Evolutionary conservation across 768 basidiomycete genomes (phyloP).

Genomic region (Pholiota conissans): DNA sequence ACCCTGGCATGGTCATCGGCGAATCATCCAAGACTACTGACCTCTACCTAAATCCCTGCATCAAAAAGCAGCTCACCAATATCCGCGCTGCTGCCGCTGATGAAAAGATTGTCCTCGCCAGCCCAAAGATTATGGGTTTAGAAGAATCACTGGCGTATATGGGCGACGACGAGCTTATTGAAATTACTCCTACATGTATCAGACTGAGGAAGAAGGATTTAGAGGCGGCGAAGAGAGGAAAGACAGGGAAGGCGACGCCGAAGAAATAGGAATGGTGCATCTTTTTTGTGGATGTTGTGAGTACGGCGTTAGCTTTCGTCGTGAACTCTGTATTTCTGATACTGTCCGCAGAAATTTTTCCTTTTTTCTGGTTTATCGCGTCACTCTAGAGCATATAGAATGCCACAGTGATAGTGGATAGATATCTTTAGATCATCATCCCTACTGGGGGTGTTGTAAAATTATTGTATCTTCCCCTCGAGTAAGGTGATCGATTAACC

Average conservation of each 20-base stretch:
- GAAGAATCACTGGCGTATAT: conserved; percentile 50
- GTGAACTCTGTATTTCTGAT: too few species aligned
- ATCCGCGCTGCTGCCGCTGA: conserved; percentile 48
- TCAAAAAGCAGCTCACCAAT: conserved; percentile 52
- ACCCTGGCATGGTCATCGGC: conserved; percentile 53
- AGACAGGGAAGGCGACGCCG: conserved; percentile 22
- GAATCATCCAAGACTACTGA: conserved; percentile 47
- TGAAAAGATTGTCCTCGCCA: conserved; percentile 48
- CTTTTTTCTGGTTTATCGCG: too few species aligned
- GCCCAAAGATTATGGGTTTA: conserved; percentile 42
- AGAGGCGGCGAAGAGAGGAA: conserved; percentile 33
- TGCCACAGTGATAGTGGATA: too few species aligned
- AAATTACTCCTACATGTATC: conserved; percentile 43
- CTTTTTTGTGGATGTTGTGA: too few species aligned
- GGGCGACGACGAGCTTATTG: conserved; percentile 49
- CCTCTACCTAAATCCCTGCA: conserved; percentile 46
- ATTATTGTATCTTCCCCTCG: too few species aligned
- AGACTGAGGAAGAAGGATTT: conserved; percentile 44
- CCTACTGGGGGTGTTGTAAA: too few species aligned
- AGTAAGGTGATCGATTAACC: too few species aligned
- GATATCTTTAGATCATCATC: too few species aligned
- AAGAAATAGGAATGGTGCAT: conserved; percentile 17
- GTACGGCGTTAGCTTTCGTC: too few species aligned
- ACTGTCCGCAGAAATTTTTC: too few species aligned
- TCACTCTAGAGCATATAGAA: too few species aligned